Evolutionary conservation across 139 green algal species (phyloP), one percentile per base, ranked within the genome.

Genomic region (Chlorella vulgaris): DNA sequence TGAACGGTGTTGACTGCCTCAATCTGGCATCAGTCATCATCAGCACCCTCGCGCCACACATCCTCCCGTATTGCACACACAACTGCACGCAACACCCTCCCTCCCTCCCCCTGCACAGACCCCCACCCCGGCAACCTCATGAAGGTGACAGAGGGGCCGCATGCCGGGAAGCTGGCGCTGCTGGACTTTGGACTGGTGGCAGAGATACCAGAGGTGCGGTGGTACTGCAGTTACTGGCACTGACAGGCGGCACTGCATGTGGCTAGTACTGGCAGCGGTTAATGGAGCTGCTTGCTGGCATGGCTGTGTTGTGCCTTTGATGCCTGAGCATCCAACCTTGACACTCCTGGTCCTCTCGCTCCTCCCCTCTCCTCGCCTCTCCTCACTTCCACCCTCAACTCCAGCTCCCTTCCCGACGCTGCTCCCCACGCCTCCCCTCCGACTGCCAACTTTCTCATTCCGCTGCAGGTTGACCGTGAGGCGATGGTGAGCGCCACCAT

Each of bases 121-220:
- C 91, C 90, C 3, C 91, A 95, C 80, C 90, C 90, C 31, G 87
- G 90, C 51, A 92, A 94, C 79, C 74, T 94, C 63, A 81, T 94
- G 31, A 91, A 93, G 86, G 81, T 95, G 29, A 95, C 90, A 2
- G 88, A 93, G 78, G 94, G 93, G 18, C 84, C 89, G 24, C 58
- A 93, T 40, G 88, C 91, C 7, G 93, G 94, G 40, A 95, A 94
- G 91, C 86, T 98, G 31, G 87, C 86, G 0, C 86, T 97, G 35
- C 85, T 98, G 40, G 94, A 98, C 86, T 98, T 97, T 89, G 94
- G 94, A 0, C 82, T 97, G 43, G 91, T 98, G 65, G 91, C 93
- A 2, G 88, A 93, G 83, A 91, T 97, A 53, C 88, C 90, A 3
- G 8, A 55, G 67, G 67, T 74, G 55, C 35, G 69, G n/a, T 36